Conservation (phyloP, 1,284 basidiomycete genomes). For the Ceratobasidium sp. region DNA sequence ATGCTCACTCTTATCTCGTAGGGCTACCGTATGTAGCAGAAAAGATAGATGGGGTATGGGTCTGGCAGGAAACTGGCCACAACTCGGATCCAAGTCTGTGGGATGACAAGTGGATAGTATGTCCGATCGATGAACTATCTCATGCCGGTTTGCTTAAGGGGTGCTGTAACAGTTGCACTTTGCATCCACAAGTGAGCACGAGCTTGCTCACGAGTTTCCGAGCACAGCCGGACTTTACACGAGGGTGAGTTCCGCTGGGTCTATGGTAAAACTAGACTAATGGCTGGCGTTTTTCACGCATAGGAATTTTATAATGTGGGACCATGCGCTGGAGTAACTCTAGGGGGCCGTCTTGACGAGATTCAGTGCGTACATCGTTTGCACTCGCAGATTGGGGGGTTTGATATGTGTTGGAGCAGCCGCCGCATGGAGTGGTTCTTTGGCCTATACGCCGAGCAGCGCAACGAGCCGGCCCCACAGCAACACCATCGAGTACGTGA, state of each 20-base stretch:
- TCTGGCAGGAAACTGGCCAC: background rate
- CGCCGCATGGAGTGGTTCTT: background rate
- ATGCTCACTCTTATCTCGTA: background rate
- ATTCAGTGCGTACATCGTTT: background rate
- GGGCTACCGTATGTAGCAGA: conserved; percentile 3
- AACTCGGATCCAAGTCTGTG: background rate
- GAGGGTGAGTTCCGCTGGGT: background rate
- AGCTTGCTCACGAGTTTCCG: background rate
- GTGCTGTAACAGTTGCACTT: background rate
- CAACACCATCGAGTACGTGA: conserved; percentile 1
- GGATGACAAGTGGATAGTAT: background rate
- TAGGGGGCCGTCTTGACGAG: background rate
- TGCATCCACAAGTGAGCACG: background rate
- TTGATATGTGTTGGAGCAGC: background rate
- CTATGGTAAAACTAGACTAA: background rate
- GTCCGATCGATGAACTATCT: background rate
- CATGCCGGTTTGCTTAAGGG: background rate
- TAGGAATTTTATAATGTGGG: conserved; percentile 2
- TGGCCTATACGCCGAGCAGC: background rate
- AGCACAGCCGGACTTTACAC: conserved; percentile 12
- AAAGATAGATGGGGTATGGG: background rate
- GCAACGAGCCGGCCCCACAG: background rate
- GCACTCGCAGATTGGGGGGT: background rate
- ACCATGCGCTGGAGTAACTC: too few species aligned
- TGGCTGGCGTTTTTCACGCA: background rate